phyloP scores from a whole-genome alignment of 129 eudicot genomes.

The Chrysanthemum makinoi region DNA sequence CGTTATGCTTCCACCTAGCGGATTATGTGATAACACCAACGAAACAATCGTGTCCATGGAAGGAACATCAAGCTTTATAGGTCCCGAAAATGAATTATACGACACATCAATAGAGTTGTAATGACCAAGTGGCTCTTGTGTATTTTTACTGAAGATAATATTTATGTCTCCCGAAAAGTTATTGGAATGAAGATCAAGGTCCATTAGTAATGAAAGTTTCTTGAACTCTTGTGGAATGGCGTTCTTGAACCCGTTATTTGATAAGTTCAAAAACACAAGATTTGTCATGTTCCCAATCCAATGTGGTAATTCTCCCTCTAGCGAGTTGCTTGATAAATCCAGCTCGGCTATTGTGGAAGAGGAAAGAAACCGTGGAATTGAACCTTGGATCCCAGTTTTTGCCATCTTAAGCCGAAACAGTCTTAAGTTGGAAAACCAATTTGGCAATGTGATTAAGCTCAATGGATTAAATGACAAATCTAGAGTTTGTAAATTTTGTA shows the following conservation, averaged over 20 bases:
- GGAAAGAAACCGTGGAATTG: constrained; percentile 49
- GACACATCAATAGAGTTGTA: constrained; percentile 66
- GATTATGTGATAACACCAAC: constrained; percentile 58
- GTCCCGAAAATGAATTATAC: constrained; percentile 51
- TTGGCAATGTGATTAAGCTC: constrained; percentile 40
- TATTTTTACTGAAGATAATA: constrained; percentile 45
- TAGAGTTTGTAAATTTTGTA: constrained; percentile 47
- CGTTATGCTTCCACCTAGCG: constrained; percentile 61
- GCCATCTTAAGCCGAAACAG: constrained; percentile 57
- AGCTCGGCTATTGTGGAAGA: constrained; percentile 45
- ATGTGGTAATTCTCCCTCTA: constrained; percentile 54
- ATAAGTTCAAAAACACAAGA: constrained; percentile 54
- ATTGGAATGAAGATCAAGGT: constrained; percentile 89
- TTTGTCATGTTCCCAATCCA: constrained; percentile 87
- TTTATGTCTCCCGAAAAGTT: constrained; percentile 60
- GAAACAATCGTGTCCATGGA: constrained; percentile 46
- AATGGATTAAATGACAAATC: constrained; percentile 69
- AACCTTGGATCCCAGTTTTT: constrained; percentile 61
- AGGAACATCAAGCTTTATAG: constrained; percentile 37
- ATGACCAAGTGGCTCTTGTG: constrained; percentile 50
- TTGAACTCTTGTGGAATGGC: constrained; percentile 52
- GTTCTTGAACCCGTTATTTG: constrained; percentile 55
- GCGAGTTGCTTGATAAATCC: constrained; percentile 64
- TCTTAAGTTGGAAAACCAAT: constrained; percentile 43
- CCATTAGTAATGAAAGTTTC: constrained; percentile 51